Conservation (phyloP, 2,329 filamentous ascomycete genomes). For the Colletotrichum paranaense region DNA sequence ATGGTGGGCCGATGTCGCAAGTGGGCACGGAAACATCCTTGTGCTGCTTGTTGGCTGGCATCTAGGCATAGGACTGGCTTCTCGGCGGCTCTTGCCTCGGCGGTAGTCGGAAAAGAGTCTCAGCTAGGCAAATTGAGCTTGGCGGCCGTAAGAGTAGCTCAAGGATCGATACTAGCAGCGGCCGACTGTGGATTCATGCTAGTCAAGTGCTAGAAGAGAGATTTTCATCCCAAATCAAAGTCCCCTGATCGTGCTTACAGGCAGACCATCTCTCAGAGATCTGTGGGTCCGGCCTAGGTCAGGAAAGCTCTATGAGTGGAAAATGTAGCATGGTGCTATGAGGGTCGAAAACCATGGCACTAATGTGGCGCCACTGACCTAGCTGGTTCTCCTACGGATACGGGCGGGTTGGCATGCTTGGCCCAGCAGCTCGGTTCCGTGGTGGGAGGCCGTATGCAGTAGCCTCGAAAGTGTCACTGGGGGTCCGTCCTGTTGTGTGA, state of each 20-base stretch:
- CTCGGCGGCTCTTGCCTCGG: background rate
- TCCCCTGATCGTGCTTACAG: background rate
- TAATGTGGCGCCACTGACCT: background rate
- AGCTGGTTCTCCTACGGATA: background rate
- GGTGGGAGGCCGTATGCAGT: background rate
- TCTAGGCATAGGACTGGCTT: background rate
- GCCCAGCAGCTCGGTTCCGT: background rate
- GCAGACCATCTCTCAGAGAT: background rate
- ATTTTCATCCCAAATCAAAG: background rate
- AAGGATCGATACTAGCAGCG: background rate
- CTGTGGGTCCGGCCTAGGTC: background rate
- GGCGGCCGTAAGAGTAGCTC: background rate
- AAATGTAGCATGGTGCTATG: background rate
- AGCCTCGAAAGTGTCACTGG: too few species aligned
- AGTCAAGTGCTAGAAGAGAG: background rate
- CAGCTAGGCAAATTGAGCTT: background rate
- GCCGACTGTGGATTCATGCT: background rate
- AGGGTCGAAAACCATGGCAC: background rate
- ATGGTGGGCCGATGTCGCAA: conserved; percentile 18
- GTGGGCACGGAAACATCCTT: background rate
- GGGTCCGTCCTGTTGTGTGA: background rate
- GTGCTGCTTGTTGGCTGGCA: background rate
- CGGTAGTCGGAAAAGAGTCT: background rate
- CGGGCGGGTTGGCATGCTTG: background rate
- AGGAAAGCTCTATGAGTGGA: background rate